Evolutionary conservation across 306 rosid species (phyloP).

Genomic region (Cucumis cinereus): DNA sequence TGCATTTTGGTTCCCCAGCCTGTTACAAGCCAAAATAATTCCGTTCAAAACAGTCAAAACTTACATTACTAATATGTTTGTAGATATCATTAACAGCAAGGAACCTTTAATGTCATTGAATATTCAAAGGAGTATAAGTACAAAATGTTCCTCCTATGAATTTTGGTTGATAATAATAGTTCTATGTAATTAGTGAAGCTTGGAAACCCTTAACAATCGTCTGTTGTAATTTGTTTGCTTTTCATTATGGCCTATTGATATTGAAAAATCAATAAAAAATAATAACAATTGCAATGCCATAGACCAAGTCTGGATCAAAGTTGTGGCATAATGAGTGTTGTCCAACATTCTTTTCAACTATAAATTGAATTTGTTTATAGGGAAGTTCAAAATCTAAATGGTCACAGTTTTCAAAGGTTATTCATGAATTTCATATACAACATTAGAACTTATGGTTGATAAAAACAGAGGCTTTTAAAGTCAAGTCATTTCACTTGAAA

Average conservation of each 20-base stretch:
- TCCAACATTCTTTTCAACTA: too few species aligned
- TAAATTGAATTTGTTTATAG: too few species aligned
- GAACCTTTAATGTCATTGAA: neutral
- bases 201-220: neutral
- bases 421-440: too few species aligned
- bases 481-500: too few species aligned
- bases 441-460: too few species aligned
- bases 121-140: neutral
- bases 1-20: constrained; percentile 96
- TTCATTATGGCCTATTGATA: neutral
- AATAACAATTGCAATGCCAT: too few species aligned
- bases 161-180: neutral
- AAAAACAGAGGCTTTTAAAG: too few species aligned
- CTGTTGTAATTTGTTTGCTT: neutral
- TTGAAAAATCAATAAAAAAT: too few species aligned
- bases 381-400: too few species aligned
- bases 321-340: too few species aligned
- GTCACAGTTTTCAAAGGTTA: too few species aligned
- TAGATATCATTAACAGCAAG: constrained; percentile 72
- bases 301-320: too few species aligned
- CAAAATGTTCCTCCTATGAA: neutral
- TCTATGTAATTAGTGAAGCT: neutral
- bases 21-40: constrained; percentile 64
- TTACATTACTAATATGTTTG: constrained; percentile 71
- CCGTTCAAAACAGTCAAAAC: constrained; percentile 6